phyloP scores from a whole-genome alignment of 306 rosid genomes.

The Albizia julibrissin region DNA sequence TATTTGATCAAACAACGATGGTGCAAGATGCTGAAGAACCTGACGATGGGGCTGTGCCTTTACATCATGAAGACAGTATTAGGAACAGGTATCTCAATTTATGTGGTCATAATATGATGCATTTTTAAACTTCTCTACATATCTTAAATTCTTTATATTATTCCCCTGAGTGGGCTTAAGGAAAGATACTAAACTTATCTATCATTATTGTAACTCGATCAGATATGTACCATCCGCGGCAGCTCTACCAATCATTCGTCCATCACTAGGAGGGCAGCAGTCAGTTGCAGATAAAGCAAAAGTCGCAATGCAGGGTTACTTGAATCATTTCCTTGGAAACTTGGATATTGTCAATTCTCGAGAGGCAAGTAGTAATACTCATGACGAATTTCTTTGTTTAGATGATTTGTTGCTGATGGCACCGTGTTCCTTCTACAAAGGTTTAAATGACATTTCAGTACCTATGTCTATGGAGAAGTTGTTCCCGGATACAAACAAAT shows the following conservation, averaged over 20 bases:
- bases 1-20: conserved; percentile 73
- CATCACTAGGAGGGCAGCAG: conserved; percentile 78
- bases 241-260: conserved; percentile 79
- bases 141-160: background rate
- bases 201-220: conserved; percentile 29
- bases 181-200: background rate
- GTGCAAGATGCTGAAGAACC: conserved; percentile 84
- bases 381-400: conserved; percentile 2
- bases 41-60: conserved; percentile 76
- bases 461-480: background rate
- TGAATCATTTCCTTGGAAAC: conserved; percentile 82
- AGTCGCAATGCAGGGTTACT: conserved; percentile 83
- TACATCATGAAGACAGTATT: conserved; percentile 61
- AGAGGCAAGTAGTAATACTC: conserved; percentile 57
- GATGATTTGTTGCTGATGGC: conserved; percentile 19
- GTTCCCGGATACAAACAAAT: conserved; percentile 1
- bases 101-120: background rate
- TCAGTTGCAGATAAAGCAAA: conserved; percentile 73
- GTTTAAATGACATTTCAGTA: conserved; percentile 1
- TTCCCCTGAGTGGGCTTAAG: background rate
- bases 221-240: conserved; percentile 89
- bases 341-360: conserved; percentile 82
- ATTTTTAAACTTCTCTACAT: conserved; percentile 7
- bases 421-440: background rate
- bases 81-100: conserved; percentile 58